Percentiles rank a stretch among this genome's conserved stretches.
Evolutionary conservation across 2,329 filamentous ascomycete genomes (phyloP).

Genomic region (Diaporthe citri): DNA sequence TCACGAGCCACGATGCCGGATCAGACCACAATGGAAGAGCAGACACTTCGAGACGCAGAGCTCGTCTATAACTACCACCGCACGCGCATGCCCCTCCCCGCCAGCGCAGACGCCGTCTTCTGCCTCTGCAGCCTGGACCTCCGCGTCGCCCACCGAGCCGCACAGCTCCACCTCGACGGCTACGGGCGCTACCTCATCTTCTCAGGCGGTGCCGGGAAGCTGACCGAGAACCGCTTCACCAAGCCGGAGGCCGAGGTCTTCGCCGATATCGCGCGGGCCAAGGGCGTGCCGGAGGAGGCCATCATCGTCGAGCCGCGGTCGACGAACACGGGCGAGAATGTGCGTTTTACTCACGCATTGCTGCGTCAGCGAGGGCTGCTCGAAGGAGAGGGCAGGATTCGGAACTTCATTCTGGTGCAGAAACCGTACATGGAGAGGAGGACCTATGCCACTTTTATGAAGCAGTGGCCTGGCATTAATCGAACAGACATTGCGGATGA

Average conservation of each 20-base stretch:
- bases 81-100: constrained; percentile 51
- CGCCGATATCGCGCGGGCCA: constrained; percentile 53
- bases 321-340: constrained; percentile 62
- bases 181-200: constrained; percentile 57
- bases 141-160: constrained; percentile 57
- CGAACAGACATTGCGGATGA: neutral
- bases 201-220: constrained; percentile 56
- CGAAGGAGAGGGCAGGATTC: constrained; percentile 28
- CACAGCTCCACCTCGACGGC: constrained; percentile 56
- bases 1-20: neutral
- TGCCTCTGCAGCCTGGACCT: constrained; percentile 62
- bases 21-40: neutral
- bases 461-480: constrained; percentile 57
- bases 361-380: constrained; percentile 47
- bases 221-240: constrained; percentile 55
- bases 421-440: constrained; percentile 64
- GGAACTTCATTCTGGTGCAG: constrained; percentile 58
- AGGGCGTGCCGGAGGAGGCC: constrained; percentile 54
- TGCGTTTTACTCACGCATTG: constrained; percentile 57
- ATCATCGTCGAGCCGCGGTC: constrained; percentile 56
- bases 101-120: constrained; percentile 57
- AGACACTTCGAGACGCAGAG: constrained; percentile 48
- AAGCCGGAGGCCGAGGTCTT: constrained; percentile 59
- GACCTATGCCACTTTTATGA: constrained; percentile 60
- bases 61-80: constrained; percentile 60